Evolutionary conservation across 768 basidiomycete species (phyloP).

Genomic region (Trichaptum fuscoviolaceum): DNA sequence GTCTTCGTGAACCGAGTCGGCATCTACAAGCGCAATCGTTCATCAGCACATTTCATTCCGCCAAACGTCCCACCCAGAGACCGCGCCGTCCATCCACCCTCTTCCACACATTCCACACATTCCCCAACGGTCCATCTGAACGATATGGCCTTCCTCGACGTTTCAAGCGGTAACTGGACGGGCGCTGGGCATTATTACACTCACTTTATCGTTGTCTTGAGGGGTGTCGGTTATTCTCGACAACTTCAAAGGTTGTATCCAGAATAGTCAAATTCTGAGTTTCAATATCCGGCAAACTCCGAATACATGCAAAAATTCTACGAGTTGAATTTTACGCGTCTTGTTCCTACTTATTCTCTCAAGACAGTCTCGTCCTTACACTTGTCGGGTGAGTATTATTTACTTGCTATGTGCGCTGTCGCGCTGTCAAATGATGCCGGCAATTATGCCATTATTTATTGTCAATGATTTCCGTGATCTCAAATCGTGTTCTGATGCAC

Average conservation of each 20-base stretch:
- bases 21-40: slow-evolving; percentile 48
- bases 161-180: slow-evolving; percentile 30
- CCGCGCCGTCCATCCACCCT: slow-evolving; percentile 19
- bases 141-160: slow-evolving; percentile 9
- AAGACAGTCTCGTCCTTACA: not conserved
- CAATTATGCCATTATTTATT: slow-evolving; percentile 58
- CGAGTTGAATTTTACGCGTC: not conserved
- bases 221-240: not conserved
- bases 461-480: slow-evolving; percentile 59
- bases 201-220: slow-evolving; percentile 4
- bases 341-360: not conserved
- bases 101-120: not conserved
- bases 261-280: not conserved
- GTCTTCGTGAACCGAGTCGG: slow-evolving; percentile 96
- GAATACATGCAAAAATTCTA: not conserved
- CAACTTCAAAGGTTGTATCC: not conserved
- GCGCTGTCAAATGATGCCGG: slow-evolving; percentile 45
- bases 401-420: slow-evolving; percentile 5
- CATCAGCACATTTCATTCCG: slow-evolving; percentile 17
- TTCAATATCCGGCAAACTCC: not conserved
- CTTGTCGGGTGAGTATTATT: slow-evolving; percentile 16
- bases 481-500: slow-evolving; percentile 27
- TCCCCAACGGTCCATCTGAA: slow-evolving; percentile 13
- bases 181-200: slow-evolving; percentile 36
- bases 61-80: slow-evolving; percentile 7